Conservation (phyloP, 352 stramenopile species). For the Blastocystis sp. region DNA sequence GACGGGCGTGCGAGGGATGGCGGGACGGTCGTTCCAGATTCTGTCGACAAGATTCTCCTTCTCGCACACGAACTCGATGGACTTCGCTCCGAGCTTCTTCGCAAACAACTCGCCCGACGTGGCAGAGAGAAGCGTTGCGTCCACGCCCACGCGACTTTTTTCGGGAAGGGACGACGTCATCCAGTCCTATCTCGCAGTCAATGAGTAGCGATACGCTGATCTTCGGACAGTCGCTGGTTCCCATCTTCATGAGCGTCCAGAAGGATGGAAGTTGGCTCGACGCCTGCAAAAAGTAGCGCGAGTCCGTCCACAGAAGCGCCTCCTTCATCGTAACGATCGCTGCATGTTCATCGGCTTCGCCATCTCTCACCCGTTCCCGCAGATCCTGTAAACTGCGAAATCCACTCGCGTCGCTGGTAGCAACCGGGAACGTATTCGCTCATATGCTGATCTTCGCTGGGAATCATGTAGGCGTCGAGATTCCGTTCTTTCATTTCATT, state of each 20-base stretch:
- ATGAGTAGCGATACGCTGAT: not conserved
- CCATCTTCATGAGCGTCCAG: constrained; percentile 87
- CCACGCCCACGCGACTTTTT: constrained; percentile 77
- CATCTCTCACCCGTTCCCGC: constrained; percentile 78
- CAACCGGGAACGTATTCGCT: constrained; percentile 90
- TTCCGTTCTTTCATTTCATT: constrained; percentile 40
- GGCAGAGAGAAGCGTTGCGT: constrained; percentile 60
- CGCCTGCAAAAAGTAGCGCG: constrained; percentile 91
- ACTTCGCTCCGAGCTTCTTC: not conserved
- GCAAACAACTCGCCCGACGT: not conserved
- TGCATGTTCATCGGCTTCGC: constrained; percentile 15
- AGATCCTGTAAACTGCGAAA: constrained; percentile 89
- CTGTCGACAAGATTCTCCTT: constrained; percentile 47
- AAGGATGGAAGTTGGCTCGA: constrained; percentile 77
- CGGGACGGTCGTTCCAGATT: constrained; percentile 42
- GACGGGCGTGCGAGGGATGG: not conserved
- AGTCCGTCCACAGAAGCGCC: constrained; percentile 91
- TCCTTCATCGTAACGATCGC: constrained; percentile 71
- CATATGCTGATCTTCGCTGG: constrained; percentile 88
- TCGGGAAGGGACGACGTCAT: constrained; percentile 69
- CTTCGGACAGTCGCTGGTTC: constrained; percentile 58
- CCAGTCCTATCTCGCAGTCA: constrained; percentile 69
- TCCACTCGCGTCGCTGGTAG: constrained; percentile 84
- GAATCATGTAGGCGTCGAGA: constrained; percentile 80
- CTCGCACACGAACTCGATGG: constrained; percentile 6